Conservation (phyloP, 805 yeast species). For the Wickerhamomyces mucosus region DNA sequence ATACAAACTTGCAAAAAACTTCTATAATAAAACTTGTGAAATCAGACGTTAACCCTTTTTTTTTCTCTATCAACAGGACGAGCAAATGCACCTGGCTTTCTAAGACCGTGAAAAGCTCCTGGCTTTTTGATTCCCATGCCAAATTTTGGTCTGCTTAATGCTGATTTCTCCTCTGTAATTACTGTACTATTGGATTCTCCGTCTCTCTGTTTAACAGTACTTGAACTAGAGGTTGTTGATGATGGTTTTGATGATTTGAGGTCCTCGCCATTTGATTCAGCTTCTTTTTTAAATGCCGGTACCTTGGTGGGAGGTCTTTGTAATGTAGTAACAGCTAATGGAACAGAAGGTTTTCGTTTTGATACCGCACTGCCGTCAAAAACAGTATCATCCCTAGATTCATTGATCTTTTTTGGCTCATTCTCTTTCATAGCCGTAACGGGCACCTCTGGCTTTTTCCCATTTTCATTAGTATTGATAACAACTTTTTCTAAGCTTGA, state of each 20-base stretch:
- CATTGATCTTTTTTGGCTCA: no score
- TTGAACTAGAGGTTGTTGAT: conserved; percentile 1
- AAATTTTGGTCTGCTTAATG: conserved; percentile 18
- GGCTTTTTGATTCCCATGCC: conserved; percentile 16
- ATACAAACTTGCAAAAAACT: no score
- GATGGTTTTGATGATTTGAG: neutral
- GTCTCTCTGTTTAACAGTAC: no score
- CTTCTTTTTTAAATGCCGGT: conserved; percentile 5
- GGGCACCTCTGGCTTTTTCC: no score
- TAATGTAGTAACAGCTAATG: conserved; percentile 7
- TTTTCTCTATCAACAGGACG: conserved; percentile 17
- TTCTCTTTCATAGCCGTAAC: no score
- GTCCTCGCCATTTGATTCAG: neutral
- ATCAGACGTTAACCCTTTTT: conserved; percentile 13
- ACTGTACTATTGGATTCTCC: no score
- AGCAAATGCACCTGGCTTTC: conserved; percentile 22
- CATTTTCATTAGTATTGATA: no score
- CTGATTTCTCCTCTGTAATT: conserved; percentile 5
- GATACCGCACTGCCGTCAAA: conserved; percentile 3
- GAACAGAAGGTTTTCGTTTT: neutral
- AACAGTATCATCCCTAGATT: neutral
- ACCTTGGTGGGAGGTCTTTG: conserved; percentile 19
- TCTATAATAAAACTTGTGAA: no score
- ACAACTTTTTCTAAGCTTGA: no score
- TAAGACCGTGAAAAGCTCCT: conserved; percentile 15